Conservation (phyloP, 176 grass and related monocot genomes). For the Carex parvula region DNA sequence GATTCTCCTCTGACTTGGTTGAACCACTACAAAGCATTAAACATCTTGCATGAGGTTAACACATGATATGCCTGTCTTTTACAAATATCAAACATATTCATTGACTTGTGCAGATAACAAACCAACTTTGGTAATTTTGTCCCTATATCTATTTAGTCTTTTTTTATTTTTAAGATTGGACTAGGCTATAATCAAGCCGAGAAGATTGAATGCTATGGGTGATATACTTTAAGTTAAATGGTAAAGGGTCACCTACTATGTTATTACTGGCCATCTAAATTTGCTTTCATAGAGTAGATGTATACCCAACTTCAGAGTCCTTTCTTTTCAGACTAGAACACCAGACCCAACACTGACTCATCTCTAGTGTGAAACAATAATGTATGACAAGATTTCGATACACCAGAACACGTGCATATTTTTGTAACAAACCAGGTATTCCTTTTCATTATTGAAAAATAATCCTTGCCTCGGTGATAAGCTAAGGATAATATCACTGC, state of each 20-base stretch:
- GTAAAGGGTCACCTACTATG: neutral
- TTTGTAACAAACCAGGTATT: neutral
- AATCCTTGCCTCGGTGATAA: neutral
- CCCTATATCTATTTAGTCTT: neutral
- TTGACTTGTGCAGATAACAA: neutral
- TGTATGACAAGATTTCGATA: neutral
- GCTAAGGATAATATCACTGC: neutral
- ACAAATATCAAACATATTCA: neutral
- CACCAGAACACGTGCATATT: neutral
- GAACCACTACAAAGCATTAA: conserved; percentile 32
- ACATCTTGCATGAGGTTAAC: neutral
- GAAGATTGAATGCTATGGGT: neutral
- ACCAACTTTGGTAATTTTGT: neutral
- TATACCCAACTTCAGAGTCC: neutral
- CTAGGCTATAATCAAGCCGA: neutral
- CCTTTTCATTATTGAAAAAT: neutral
- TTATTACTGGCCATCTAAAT: neutral
- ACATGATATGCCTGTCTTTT: neutral
- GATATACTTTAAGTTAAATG: neutral
- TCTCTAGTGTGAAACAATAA: neutral
- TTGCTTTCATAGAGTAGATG: neutral
- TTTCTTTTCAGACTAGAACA: neutral
- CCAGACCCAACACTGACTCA: neutral
- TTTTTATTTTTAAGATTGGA: neutral
- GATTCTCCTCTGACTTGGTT: conserved; percentile 33